phyloP scores from a whole-genome alignment of 129 eudicot species.

The Deinandra increscens region DNA sequence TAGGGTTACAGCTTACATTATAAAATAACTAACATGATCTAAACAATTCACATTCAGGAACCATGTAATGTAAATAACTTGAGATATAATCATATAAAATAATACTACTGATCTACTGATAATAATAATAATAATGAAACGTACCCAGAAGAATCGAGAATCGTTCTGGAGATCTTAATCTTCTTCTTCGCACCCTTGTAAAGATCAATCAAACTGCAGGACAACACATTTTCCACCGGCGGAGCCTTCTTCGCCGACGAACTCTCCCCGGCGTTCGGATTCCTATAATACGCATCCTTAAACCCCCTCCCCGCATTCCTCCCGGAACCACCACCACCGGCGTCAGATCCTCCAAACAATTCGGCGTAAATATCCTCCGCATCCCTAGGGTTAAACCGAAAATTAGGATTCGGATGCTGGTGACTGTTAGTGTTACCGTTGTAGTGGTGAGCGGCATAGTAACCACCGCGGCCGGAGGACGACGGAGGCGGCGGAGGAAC shows the following conservation, averaged over 20 bases:
- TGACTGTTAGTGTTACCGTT: slow-evolving; percentile 13
- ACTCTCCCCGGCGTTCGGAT: slow-evolving; percentile 29
- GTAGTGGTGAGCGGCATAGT: slow-evolving; percentile 23
- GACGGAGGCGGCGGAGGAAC: slow-evolving; percentile 62
- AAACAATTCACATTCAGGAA: too few species aligned
- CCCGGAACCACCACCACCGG: slow-evolving; percentile 25
- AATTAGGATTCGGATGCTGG: slow-evolving; percentile 53
- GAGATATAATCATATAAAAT: not conserved
- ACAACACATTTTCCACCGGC: slow-evolving; percentile 66
- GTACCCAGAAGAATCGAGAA: slow-evolving; percentile 54
- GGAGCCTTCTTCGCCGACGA: slow-evolving; percentile 56
- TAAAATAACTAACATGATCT: not conserved
- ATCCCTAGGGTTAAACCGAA: slow-evolving; percentile 78
- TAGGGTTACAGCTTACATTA: slow-evolving; percentile 1
- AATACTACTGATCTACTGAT: too few species aligned
- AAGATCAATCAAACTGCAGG: slow-evolving; percentile 66
- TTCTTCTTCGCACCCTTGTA: slow-evolving; percentile 75
- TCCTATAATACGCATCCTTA: too few species aligned
- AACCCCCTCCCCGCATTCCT: slow-evolving; percentile 33
- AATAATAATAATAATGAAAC: not conserved
- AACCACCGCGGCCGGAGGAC: slow-evolving; percentile 34
- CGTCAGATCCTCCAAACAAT: slow-evolving; percentile 49
- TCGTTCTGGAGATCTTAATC: slow-evolving; percentile 72
- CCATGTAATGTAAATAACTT: slow-evolving; percentile 5
- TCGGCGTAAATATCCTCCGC: slow-evolving; percentile 91